These are phyloP conservation scores for Hamamelis virginiana DNA, from an alignment of 164 flowering plant genomes.

Conservation along the genomic window DNA sequence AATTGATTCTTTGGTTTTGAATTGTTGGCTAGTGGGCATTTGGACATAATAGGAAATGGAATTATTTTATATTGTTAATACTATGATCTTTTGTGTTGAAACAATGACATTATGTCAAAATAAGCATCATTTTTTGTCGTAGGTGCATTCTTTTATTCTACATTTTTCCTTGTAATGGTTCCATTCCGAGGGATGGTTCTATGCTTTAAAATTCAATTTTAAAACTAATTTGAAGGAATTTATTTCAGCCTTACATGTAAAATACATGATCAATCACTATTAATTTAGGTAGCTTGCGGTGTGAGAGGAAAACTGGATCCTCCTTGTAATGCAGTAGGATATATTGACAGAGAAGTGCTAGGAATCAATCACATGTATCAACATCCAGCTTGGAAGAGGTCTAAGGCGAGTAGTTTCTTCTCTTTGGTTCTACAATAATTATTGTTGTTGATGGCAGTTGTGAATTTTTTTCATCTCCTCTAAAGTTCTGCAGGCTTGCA, in stretches of 20 bases:
- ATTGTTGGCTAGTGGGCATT: neutral
- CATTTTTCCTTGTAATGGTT: no score
- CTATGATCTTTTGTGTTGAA: no score
- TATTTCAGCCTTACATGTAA: neutral
- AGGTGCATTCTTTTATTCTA: no score
- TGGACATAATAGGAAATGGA: neutral
- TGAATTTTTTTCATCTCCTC: slow-evolving; percentile 10
- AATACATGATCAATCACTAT: neutral
- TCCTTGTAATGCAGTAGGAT: slow-evolving; percentile 91
- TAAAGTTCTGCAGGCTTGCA: slow-evolving; percentile 67
- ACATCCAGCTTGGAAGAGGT: slow-evolving; percentile 91
- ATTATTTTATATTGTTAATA: neutral
- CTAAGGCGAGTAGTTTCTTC: slow-evolving; percentile 45
- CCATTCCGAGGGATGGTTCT: neutral
- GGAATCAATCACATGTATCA: slow-evolving; percentile 79
- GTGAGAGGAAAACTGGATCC: slow-evolving; percentile 78
- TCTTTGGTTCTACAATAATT: neutral
- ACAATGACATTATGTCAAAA: no score
- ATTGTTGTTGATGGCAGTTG: slow-evolving; percentile 2
- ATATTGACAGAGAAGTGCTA: slow-evolving; percentile 62
- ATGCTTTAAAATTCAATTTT: neutral
- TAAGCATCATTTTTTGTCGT: no score
- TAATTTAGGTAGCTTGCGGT: slow-evolving; percentile 57
- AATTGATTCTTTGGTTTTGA: neutral
- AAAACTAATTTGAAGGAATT: neutral